phyloP scores from a whole-genome alignment of 768 basidiomycete genomes.

The Macrolepiota dolichaula region DNA sequence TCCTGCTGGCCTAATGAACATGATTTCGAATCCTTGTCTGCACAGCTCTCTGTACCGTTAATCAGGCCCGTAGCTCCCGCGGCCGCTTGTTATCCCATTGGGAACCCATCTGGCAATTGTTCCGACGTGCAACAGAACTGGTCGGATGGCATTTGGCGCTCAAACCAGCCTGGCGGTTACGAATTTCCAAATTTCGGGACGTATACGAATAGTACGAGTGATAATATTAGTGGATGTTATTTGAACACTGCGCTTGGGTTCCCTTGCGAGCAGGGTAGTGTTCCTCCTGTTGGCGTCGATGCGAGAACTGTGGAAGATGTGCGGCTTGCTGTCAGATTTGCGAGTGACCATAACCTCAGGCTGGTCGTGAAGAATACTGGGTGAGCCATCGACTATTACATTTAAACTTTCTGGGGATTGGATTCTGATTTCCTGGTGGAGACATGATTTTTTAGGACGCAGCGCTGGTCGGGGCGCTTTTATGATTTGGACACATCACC shows the following conservation, averaged over 20 bases:
- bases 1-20: no score
- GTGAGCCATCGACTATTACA: not conserved
- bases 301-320: conserved; percentile 33
- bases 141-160: not conserved
- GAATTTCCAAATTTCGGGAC: not conserved
- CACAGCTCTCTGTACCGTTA: no score
- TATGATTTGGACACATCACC: no score
- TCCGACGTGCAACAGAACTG: not conserved
- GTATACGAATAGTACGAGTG: not conserved
- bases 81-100: not conserved
- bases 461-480: not conserved
- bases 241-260: no score
- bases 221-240: not conserved
- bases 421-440: not conserved
- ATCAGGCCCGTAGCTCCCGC: not conserved
- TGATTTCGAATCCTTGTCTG: no score
- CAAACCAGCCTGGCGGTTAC: not conserved
- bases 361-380: conserved; percentile 29
- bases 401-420: not conserved
- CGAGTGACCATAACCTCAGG: no score
- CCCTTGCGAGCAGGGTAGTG: no score
- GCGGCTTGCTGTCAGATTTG: conserved; percentile 37
- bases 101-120: not conserved
- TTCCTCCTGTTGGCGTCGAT: no score
- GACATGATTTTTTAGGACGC: not conserved